phyloP scores from a whole-genome alignment of 2,329 filamentous ascomycete species.

The Magnaporthiopsis poae region DNA sequence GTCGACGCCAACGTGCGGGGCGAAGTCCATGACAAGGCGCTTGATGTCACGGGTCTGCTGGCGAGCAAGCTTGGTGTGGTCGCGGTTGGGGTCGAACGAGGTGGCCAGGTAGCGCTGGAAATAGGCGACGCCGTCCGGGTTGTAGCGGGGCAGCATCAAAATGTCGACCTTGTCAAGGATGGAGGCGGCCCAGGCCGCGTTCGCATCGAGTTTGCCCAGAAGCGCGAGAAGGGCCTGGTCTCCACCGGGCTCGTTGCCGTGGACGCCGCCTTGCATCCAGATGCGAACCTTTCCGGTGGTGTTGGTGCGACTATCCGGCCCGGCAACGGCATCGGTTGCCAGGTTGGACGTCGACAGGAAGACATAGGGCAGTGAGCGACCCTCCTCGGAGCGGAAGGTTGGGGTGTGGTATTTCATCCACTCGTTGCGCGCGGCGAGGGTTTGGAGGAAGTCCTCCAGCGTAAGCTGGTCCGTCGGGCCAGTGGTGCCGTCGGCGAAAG shows the following conservation, averaged over 20 bases:
- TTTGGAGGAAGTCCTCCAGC: constrained; percentile 3
- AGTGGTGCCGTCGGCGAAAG: background rate
- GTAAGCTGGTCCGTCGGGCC: constrained; percentile 1
- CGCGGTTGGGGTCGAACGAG: constrained; percentile 5
- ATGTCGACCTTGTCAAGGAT: constrained; percentile 1
- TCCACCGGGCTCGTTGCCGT: constrained; percentile 7
- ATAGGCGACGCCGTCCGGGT: constrained; percentile 6
- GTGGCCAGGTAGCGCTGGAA: constrained; percentile 7
- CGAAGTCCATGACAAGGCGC: background rate
- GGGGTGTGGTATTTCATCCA: constrained; percentile 4
- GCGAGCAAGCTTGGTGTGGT: constrained; percentile 6
- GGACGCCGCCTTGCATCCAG: constrained; percentile 3
- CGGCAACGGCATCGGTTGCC: background rate
- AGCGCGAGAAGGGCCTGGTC: constrained; percentile 4
- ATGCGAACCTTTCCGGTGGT: constrained; percentile 2
- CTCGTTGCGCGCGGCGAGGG: constrained; percentile 3
- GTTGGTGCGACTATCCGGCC: background rate
- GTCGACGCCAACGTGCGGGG: constrained; percentile 6
- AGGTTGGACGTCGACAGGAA: background rate
- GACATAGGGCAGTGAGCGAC: constrained; percentile 3
- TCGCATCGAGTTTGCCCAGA: constrained; percentile 3
- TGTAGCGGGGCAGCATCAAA: constrained; percentile 5
- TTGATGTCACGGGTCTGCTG: constrained; percentile 4
- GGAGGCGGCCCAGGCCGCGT: constrained; percentile 2
- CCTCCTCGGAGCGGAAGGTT: constrained; percentile 6